Base-by-base conservation (phyloP, 1,284 basidiomycete genomes). In the Malassezia arunalokei region DNA sequence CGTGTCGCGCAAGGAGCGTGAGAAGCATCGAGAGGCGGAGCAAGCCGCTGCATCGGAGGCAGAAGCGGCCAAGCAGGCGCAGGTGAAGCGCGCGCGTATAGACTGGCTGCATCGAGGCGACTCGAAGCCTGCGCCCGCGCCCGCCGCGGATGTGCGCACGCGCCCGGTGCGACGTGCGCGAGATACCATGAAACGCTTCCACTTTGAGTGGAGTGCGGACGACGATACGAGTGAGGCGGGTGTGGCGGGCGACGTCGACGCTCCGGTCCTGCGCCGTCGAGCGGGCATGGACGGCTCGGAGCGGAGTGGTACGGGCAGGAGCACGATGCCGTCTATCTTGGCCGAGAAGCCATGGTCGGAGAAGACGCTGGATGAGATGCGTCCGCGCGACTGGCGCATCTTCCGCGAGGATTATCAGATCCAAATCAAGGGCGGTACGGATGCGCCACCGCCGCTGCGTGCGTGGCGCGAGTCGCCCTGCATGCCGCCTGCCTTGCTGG, bases 351-450 rank as follows among this genome's bases (percentile, higher is more conserved):
- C 96, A 76, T 98, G 94, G 94, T 85, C 85, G 2, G 88, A 95
- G n/a, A 99, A 99, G 75, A 80, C 83, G 1, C 76, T 98, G 30
- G 74, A 78, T 2, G 88, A 96, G 74, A 96, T 99, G 94, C 86
- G 85, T 69, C 94, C 96, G 65, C 80, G 92, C 51, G 92, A 99
- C 73, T 99, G 92, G 92, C 82, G 92, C 66, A 98, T 99, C 73
- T 98, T 99, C 77, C 79, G 91, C 58, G 92, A 98, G 75, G 92
- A 99, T 75, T 99, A 94, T 76, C 90, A 83, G 65, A 99, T 99
- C 58, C 83, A 87, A 47, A 84, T 89, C 3, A 77, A 90, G 73
- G 89, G 40, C 71, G 89, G 40, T 71, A 92, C 92, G 32, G 79
- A 83, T 58, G 95, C 98, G 53, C 92, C 92, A 5, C 82, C 86